A percentile compares a stretch with the other conserved stretches of the same genome.
phyloP scores from a whole-genome alignment of 2,329 filamentous ascomycete species.

The Fusarium torreyae region DNA sequence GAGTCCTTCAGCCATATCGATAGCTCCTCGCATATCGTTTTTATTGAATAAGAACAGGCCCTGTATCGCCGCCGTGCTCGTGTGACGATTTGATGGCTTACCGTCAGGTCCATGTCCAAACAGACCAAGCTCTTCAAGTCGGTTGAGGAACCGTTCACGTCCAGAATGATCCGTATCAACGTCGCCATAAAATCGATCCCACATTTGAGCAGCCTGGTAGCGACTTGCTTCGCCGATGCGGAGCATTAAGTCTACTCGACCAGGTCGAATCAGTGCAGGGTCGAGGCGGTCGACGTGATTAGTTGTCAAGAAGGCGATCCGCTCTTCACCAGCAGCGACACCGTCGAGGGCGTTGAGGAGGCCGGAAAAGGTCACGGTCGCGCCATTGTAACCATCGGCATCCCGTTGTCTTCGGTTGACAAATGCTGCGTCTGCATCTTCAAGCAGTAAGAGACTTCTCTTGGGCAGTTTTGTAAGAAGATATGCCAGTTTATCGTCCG shows the following conservation, averaged over 20 bases:
- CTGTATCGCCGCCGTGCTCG: constrained; percentile 93
- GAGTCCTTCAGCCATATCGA: constrained; percentile 80
- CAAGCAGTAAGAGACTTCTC: constrained; percentile 85
- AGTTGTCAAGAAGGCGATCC: constrained; percentile 93
- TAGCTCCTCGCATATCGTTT: constrained; percentile 88
- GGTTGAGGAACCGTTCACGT: constrained; percentile 78
- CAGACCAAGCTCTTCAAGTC: constrained; percentile 78
- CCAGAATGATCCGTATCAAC: constrained; percentile 76
- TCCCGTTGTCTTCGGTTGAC: constrained; percentile 84
- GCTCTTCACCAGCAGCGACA: constrained; percentile 93
- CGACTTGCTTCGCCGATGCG: constrained; percentile 89
- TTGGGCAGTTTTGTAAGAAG: constrained; percentile 88
- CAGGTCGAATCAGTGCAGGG: constrained; percentile 89
- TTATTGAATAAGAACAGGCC: constrained; percentile 97
- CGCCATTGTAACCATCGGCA: constrained; percentile 85
- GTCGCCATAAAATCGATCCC: constrained; percentile 95
- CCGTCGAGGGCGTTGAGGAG: constrained; percentile 89
- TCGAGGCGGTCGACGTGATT: constrained; percentile 94
- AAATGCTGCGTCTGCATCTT: constrained; percentile 94
- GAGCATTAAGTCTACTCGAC: constrained; percentile 93
- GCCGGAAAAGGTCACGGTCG: constrained; percentile 94
- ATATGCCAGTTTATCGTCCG: constrained; percentile 89
- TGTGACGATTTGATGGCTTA: constrained; percentile 65
- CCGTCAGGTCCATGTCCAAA: constrained; percentile 71
- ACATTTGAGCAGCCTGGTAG: constrained; percentile 88